These are phyloP conservation scores for Hypoxylon sp. DNA, from an alignment of 2,329 filamentous ascomycete species.

Conservation along the genomic window DNA sequence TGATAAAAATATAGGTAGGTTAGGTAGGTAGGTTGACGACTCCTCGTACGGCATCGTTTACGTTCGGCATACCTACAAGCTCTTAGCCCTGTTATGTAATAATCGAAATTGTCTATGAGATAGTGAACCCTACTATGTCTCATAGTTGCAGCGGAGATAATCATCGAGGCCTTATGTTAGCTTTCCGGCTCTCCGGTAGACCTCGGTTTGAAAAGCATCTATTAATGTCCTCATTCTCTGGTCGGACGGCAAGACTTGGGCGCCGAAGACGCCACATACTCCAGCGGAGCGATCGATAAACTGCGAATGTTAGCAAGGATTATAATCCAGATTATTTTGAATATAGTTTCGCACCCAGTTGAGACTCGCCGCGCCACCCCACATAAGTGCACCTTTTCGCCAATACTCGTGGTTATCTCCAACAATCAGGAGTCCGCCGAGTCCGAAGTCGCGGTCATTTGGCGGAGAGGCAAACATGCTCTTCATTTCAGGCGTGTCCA, in stretches of 20 bases:
- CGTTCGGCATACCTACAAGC: not conserved
- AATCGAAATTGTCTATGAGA: not conserved
- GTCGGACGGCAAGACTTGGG: slow-evolving; percentile 61
- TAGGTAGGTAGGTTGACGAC: too few species aligned
- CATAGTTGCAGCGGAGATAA: not conserved
- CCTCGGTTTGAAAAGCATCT: slow-evolving; percentile 57
- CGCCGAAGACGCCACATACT: slow-evolving; percentile 60
- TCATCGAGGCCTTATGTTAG: slow-evolving; percentile 7
- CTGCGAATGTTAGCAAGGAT: slow-evolving; percentile 36
- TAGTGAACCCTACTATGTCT: not conserved
- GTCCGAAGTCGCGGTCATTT: slow-evolving; percentile 58
- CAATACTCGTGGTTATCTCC: slow-evolving; percentile 57
- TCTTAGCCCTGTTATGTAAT: not conserved
- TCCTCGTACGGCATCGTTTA: not conserved
- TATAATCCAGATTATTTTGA: slow-evolving; percentile 17
- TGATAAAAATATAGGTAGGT: too few species aligned
- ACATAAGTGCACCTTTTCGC: slow-evolving; percentile 59
- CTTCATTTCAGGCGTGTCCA: slow-evolving; percentile 49
- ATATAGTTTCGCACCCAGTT: slow-evolving; percentile 59
- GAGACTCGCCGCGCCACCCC: slow-evolving; percentile 64
- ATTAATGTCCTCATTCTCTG: slow-evolving; percentile 55
- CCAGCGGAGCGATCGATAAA: slow-evolving; percentile 57
- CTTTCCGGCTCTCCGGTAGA: slow-evolving; percentile 55
- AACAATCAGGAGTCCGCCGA: slow-evolving; percentile 62
- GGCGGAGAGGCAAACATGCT: slow-evolving; percentile 52